Conservation (phyloP, 192 early-diverging fungal genomes). For the Linnemannia zychae region DNA sequence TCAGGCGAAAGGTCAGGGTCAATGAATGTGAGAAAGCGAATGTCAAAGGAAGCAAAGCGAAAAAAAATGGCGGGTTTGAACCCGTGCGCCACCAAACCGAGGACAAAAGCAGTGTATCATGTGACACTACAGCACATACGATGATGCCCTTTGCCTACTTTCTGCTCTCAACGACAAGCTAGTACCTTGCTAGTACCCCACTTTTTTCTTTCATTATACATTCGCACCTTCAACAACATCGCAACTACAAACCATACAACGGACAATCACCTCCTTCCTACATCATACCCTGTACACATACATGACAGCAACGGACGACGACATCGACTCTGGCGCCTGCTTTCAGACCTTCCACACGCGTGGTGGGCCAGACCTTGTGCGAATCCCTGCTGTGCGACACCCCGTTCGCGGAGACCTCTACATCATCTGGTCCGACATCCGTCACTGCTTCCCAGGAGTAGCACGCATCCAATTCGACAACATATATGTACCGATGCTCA, state of each 20-base stretch:
- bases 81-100: background rate
- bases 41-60: background rate
- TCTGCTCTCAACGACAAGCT: no score
- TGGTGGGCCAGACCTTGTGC: background rate
- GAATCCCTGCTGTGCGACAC: background rate
- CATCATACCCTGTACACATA: background rate
- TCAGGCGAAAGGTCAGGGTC: background rate
- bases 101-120: background rate
- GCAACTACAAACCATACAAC: background rate
- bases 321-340: background rate
- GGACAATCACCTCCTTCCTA: background rate
- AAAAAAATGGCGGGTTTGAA: background rate
- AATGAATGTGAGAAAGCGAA: background rate
- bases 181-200: no score
- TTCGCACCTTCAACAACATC: no score
- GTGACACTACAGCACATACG: background rate
- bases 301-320: background rate
- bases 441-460: background rate
- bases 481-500: constrained; percentile 7
- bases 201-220: no score
- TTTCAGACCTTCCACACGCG: background rate
- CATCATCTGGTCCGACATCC: constrained; percentile 10
- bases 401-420: background rate
- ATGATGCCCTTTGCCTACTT: background rate
- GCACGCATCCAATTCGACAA: background rate